These are phyloP conservation scores for Pseudogymnoascus sp. DNA, from an alignment of 2,329 filamentous ascomycete genomes.

Conservation along the genomic window DNA sequence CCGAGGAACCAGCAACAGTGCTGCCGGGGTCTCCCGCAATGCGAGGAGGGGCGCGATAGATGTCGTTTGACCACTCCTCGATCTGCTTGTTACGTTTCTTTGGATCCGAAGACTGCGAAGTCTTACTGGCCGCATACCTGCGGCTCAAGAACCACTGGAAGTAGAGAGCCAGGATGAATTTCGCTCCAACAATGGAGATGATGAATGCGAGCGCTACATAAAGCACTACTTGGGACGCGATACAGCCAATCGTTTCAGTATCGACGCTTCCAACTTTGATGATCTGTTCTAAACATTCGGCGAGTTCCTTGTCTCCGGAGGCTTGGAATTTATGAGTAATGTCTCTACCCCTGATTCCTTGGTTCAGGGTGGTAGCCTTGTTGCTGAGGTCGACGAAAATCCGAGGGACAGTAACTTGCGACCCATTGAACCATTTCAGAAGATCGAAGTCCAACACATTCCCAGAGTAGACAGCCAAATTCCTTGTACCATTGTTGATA, in stretches of 20 bases:
- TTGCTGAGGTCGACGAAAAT: slow-evolving; percentile 74
- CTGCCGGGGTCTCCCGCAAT: slow-evolving; percentile 66
- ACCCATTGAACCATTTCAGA: slow-evolving; percentile 79
- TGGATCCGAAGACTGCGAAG: slow-evolving; percentile 69
- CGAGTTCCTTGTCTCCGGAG: slow-evolving; percentile 67
- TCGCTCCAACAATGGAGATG: slow-evolving; percentile 73
- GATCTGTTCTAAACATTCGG: slow-evolving; percentile 82
- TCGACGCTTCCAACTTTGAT: slow-evolving; percentile 95
- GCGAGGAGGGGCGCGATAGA: slow-evolving; percentile 82
- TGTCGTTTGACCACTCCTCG: slow-evolving; percentile 96
- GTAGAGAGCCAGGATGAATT: slow-evolving; percentile 79
- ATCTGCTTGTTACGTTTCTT: slow-evolving; percentile 88
- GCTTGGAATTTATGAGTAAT: slow-evolving; percentile 82
- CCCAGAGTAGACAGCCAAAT: slow-evolving; percentile 89
- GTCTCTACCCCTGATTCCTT: slow-evolving; percentile 69
- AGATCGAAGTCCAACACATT: slow-evolving; percentile 86
- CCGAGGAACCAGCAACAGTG: slow-evolving; percentile 49
- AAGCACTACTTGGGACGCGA: slow-evolving; percentile 92
- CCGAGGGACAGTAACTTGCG: slow-evolving; percentile 65
- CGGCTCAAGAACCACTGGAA: slow-evolving; percentile 96
- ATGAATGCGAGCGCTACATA: slow-evolving; percentile 92
- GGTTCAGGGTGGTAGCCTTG: slow-evolving; percentile 49
- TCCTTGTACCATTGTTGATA: slow-evolving; percentile 77
- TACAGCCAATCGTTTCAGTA: slow-evolving; percentile 92
- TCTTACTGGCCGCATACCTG: slow-evolving; percentile 76